Base-by-base conservation (phyloP, 352 stramenopile genomes). In the Globisporangium parvum region DNA sequence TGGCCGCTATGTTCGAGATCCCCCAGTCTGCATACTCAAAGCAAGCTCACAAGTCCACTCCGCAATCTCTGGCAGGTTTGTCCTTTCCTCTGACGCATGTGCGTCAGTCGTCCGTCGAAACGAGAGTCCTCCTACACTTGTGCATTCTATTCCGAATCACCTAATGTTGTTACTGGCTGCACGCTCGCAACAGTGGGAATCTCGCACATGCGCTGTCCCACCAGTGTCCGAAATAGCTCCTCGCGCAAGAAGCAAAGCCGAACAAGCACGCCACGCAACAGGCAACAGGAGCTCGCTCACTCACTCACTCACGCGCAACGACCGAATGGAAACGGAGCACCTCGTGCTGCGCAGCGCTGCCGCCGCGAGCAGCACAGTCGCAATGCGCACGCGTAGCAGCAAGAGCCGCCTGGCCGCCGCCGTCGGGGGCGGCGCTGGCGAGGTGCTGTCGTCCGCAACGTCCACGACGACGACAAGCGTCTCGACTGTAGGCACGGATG, bases 311-410 rank as follows among this genome's bases (percentile, higher is more conserved):
- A 45, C 15, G 15, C 14, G 37, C 37, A 42, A n/a, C 37, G 39
- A 21, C 4, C 6, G 39, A 21, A 62, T 62, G 57, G 57, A 62
- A 51, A 62, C 57, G 11, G 57, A 62, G 33, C 57, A 62, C 33
- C 35, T 57, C 39, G 51, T 63, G 44, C 14, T 63, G 50, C 57
- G 44, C 44, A 55, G 31, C 5, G 31, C 31, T 12, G 31, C 31
- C 31, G 31, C 39, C 15, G 20, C 46, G 39, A 39, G 23, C 47
- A 52, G 21, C 26, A 15, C 52, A 8, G 35, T 50, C 39, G 40
- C 58, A 47, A 64, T 64, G 56, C 56, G 56, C 41, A 62, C 56
- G 31, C 56, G 57, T 45, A 63, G 50, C 50, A 58, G 57, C 41
- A 40, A 47, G 50, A 47, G 26, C 41, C 49, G 57, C 20, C 24